A percentile compares a stretch with the other conserved stretches of the same genome.
These are phyloP conservation scores for Parasarocladium wereldwijsianum DNA, from an alignment of 2,329 filamentous ascomycete species.

Conservation along the genomic window DNA sequence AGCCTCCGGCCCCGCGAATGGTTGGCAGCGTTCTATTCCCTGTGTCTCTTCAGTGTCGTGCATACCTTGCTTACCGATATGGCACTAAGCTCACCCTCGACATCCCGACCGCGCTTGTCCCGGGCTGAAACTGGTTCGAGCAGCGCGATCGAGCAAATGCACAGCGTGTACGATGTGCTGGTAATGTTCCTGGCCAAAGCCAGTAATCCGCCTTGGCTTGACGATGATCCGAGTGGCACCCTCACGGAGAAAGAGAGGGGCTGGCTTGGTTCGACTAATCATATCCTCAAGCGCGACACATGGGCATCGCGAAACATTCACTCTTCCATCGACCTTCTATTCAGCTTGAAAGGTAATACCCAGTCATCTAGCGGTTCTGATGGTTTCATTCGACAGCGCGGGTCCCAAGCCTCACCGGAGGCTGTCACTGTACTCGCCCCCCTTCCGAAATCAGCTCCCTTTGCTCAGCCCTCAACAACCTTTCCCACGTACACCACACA, in stretches of 20 bases:
- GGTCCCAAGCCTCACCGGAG: constrained; percentile 4
- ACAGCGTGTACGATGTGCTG: constrained; percentile 34
- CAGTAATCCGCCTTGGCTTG: constrained; percentile 25
- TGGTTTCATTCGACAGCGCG: constrained; percentile 17
- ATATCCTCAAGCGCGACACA: constrained; percentile 28
- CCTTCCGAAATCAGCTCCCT: too few species aligned
- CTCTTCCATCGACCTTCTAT: constrained; percentile 34
- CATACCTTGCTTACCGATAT: constrained; percentile 36
- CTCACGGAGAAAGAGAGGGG: constrained; percentile 30
- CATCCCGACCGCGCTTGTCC: constrained; percentile 1
- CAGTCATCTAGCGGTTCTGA: constrained; percentile 17
- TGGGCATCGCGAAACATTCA: constrained; percentile 31
- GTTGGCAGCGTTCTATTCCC: constrained; percentile 36
- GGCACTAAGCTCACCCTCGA: constrained; percentile 8
- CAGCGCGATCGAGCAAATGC: constrained; percentile 15
- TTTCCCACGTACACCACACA: not conserved
- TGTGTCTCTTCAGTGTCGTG: constrained; percentile 44
- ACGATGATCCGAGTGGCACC: constrained; percentile 20
- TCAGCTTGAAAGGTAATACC: constrained; percentile 30
- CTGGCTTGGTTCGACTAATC: constrained; percentile 26
- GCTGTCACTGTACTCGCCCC: too few species aligned
- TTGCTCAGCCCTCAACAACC: too few species aligned
- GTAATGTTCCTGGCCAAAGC: constrained; percentile 32
- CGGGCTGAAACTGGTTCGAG: not conserved
- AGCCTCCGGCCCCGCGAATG: constrained; percentile 27